A percentile compares a stretch with the other conserved stretches of the same genome.
These are phyloP conservation scores for Aaosphaeria arxii DNA, from an alignment of 2,329 filamentous ascomycete genomes.

Conservation along the genomic window DNA sequence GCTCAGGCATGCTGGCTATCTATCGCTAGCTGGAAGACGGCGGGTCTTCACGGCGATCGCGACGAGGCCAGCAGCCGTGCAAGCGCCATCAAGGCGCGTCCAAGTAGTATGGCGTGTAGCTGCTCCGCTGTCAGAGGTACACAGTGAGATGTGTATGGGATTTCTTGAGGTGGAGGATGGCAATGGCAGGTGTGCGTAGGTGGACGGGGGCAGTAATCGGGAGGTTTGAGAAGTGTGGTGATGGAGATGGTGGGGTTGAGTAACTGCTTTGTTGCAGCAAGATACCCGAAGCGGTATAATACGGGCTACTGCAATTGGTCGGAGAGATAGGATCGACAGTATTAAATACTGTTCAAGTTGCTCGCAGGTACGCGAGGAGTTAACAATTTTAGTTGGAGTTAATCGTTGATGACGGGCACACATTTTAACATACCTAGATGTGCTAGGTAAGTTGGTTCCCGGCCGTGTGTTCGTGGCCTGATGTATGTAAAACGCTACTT, in stretches of 20 bases:
- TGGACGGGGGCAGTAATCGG: constrained; percentile 8
- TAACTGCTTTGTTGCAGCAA: constrained; percentile 18
- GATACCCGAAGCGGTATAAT: constrained; percentile 16
- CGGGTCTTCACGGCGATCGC: constrained; percentile 60
- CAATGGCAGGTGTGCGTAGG: constrained; percentile 18
- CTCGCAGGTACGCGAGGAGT: too few species aligned
- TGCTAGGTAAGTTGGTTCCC: too few species aligned
- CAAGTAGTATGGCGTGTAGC: constrained; percentile 16
- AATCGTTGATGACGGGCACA: too few species aligned
- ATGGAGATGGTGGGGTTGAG: constrained; percentile 35
- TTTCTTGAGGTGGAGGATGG: constrained; percentile 11
- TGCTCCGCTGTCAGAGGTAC: not conserved
- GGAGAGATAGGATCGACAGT: constrained; percentile 14
- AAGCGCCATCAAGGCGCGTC: constrained; percentile 53
- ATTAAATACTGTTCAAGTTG: too few species aligned
- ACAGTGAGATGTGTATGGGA: not conserved
- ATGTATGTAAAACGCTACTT: too few species aligned
- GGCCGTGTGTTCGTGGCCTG: too few species aligned
- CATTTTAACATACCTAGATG: too few species aligned
- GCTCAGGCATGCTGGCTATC: constrained; percentile 45
- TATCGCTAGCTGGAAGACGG: constrained; percentile 48
- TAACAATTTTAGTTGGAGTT: too few species aligned
- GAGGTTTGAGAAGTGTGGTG: constrained; percentile 20
- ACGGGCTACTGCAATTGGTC: constrained; percentile 17
- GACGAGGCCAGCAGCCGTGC: constrained; percentile 52